Evolutionary conservation across 768 basidiomycete species (phyloP).

Genomic region (Dioszegia hungarica): DNA sequence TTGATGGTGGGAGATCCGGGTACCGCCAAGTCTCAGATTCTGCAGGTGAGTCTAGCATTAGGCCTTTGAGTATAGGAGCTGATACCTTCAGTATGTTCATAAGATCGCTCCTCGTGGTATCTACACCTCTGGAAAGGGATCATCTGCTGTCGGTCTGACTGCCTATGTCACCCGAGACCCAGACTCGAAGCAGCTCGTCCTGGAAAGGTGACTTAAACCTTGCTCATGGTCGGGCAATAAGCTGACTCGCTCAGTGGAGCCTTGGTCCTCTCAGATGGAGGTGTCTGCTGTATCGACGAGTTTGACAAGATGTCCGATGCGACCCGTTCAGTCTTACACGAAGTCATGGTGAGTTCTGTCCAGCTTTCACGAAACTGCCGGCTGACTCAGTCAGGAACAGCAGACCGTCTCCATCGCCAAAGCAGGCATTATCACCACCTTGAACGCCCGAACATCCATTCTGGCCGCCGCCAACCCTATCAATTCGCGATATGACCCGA

Average conservation of each 20-base stretch:
- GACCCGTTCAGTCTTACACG: slow-evolving; percentile 95
- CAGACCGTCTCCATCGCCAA: slow-evolving; percentile 99
- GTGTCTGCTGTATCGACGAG: slow-evolving; percentile 83
- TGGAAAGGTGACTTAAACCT: slow-evolving; percentile 67
- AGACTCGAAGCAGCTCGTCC: slow-evolving; percentile 93
- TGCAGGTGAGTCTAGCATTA: slow-evolving; percentile 59
- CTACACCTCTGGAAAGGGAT: slow-evolving; percentile 95
- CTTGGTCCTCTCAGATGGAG: slow-evolving; percentile 23
- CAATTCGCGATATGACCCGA: slow-evolving; percentile 87
- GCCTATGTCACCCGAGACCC: slow-evolving; percentile 98
- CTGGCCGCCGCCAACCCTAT: slow-evolving; percentile 97
- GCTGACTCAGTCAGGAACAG: slow-evolving; percentile 68
- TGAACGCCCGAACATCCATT: slow-evolving; percentile 95
- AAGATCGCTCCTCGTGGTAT: slow-evolving; percentile 97
- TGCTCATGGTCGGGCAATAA: not conserved
- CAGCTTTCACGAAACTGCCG: too few species aligned
- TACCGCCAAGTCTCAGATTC: slow-evolving; percentile 96
- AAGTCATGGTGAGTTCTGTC: slow-evolving; percentile 85
- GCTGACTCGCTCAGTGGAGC: slow-evolving; percentile 12
- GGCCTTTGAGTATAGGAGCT: not conserved
- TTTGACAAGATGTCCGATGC: slow-evolving; percentile 99
- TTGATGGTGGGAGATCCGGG: slow-evolving; percentile 96
- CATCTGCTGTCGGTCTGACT: slow-evolving; percentile 95
- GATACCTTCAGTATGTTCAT: slow-evolving; percentile 74
- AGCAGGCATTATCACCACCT: slow-evolving; percentile 95